phyloP scores from a whole-genome alignment of 805 yeast genomes.

The Hanseniaspora taiwanica region DNA sequence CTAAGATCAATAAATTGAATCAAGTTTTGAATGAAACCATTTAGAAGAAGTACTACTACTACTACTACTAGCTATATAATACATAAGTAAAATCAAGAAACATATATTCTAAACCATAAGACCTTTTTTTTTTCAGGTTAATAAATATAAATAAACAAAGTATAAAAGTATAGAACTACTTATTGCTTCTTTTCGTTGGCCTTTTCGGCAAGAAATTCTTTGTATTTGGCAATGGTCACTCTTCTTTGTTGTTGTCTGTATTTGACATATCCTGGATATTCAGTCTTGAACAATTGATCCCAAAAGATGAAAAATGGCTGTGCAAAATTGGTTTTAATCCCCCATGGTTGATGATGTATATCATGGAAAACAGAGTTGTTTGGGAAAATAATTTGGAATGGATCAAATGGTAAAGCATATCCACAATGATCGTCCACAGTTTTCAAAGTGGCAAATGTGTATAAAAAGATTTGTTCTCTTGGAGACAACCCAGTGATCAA shows the following conservation, averaged over 20 bases:
- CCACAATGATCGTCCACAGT: constrained; percentile 99
- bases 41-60: constrained; percentile 28
- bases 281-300: constrained; percentile 66
- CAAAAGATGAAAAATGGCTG: constrained; percentile 95
- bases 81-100: not conserved
- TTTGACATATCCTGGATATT: constrained; percentile 51
- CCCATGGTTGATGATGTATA: constrained; percentile 94
- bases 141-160: not conserved
- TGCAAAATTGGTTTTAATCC: constrained; percentile 81
- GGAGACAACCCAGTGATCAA: constrained; percentile 49
- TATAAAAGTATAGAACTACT: not conserved
- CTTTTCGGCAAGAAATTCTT: constrained; percentile 36
- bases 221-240: constrained; percentile 55
- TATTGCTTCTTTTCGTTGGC: constrained; percentile 17
- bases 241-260: constrained; percentile 54
- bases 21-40: constrained; percentile 75
- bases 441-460: constrained; percentile 82
- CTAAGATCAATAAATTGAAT: constrained; percentile 82
- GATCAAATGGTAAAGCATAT: constrained; percentile 83
- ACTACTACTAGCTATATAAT: not conserved
- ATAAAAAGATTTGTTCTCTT: constrained; percentile 64
- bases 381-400: constrained; percentile 83
- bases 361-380: constrained; percentile 94
- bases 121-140: no score
- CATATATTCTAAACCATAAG: no score